Evolutionary conservation across 345 rosid species (phyloP).

Genomic region (Rhizophora mangle): DNA sequence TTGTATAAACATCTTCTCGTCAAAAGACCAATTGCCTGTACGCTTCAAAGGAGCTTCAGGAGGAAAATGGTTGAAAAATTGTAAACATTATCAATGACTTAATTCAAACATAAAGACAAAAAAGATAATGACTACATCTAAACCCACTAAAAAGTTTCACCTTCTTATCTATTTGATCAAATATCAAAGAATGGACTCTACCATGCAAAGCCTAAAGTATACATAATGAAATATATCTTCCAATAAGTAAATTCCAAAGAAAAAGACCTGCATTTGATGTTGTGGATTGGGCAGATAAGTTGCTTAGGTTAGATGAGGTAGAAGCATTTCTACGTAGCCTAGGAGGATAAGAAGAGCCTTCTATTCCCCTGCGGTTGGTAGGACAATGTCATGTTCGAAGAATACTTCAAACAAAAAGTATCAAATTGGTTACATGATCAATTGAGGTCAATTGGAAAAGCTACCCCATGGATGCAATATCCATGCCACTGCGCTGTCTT

Average conservation of each 20-base stretch:
- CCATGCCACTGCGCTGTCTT: conserved; percentile 72
- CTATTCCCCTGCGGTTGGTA: conserved; percentile 37
- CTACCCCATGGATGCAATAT: conserved; percentile 40
- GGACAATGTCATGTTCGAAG: conserved; percentile 3
- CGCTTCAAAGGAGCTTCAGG: conserved; percentile 56
- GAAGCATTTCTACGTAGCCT: conserved; percentile 74
- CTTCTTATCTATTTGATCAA: too few relatives aligned
- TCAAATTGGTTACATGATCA: neutral
- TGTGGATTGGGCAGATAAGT: conserved; percentile 35
- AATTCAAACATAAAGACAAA: too few relatives aligned
- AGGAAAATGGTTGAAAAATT: neutral
- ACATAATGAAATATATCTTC: neutral
- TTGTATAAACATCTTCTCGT: conserved; percentile 80
- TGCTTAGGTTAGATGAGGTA: conserved; percentile 59
- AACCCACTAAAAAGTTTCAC: too few relatives aligned
- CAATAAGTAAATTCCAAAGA: neutral
- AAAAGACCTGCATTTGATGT: conserved; percentile 49
- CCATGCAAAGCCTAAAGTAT: too few relatives aligned
- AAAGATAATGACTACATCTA: too few relatives aligned
- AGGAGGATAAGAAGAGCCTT: conserved; percentile 43
- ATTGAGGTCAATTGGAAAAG: conserved; percentile 2
- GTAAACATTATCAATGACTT: too few relatives aligned
- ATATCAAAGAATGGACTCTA: too few relatives aligned
- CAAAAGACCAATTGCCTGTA: conserved; percentile 70
- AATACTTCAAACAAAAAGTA: neutral